A percentile compares a stretch with the other conserved stretches of the same genome.
Conservation (phyloP, 345 rosid species). For the Garcia nutans region DNA sequence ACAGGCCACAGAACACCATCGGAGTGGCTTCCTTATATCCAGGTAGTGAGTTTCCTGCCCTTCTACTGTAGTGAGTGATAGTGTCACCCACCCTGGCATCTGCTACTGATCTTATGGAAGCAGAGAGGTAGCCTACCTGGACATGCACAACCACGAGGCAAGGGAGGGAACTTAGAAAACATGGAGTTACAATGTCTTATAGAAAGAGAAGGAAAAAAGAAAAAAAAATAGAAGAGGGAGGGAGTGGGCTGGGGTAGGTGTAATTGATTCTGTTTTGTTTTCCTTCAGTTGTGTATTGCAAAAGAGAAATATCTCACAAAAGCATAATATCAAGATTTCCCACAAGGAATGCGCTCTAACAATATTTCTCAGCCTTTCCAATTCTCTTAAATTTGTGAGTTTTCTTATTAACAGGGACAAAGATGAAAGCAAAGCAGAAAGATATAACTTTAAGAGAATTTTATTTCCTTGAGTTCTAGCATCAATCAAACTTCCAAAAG, state of each 20-base stretch:
- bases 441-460: no score
- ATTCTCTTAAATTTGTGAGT: not conserved
- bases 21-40: constrained; percentile 99
- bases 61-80: constrained; percentile 61
- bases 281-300: not conserved
- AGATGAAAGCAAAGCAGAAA: not conserved
- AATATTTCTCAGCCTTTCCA: not conserved
- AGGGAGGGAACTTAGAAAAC: not conserved
- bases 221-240: not conserved
- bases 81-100: constrained; percentile 99
- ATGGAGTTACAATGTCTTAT: not conserved
- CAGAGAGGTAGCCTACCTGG: constrained; percentile 95
- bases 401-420: not conserved
- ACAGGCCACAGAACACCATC: constrained; percentile 97
- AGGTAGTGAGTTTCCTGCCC: constrained; percentile 74
- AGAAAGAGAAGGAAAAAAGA: not conserved
- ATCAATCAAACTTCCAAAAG: no score
- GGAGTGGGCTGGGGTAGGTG: not conserved
- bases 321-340: not conserved
- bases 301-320: no score
- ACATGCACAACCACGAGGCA: constrained; percentile 11
- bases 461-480: no score
- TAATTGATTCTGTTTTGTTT: not conserved
- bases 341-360: not conserved
- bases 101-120: constrained; percentile 91